Base-by-base conservation (phyloP, 2,329 filamentous ascomycete species). In the Fusarium tricinctum region DNA sequence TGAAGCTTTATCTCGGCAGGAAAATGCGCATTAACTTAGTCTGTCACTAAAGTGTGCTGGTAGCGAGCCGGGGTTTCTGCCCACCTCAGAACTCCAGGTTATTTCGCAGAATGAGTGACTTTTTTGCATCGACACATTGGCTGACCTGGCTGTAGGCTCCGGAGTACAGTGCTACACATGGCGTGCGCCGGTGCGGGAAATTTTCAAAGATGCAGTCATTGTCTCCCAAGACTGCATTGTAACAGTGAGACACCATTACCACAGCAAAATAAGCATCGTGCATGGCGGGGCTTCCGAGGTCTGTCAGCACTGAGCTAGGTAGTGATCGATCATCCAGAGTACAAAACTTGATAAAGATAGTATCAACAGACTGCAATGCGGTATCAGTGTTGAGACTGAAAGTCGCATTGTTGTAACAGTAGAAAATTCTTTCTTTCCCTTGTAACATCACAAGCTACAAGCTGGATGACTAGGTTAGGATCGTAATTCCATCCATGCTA, bases 301-400 rank as follows among this genome's bases (percentile, higher is more conserved):
- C 19, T 55, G 40, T 47, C 26, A 30, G 28, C 28, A 12, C 28
- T 28, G 28, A 28, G 28, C 28, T 30, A 44, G 23, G 23, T 8
- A 23, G 35, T 42, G 19, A 47, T 58, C 46, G 19, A 43, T 58
- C 46, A 43, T 53, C 50, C 47, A 32, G 52, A 45, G 55, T 42
- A 51, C 50, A 60, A 33, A 10, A 58, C 15, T 43, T 35, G 52
- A 67, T 54, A 60, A 68, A 68, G 54, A 70, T 69, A 66, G 63
- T 30, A 56, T 60, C 50, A 53, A 44, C 38, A 43, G 23, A 20
- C n/a, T 30, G n/a, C 26, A 40, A 46, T 57, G 22, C 19, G 28
- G 61, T n/a, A 12, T 19, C 17, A n/a, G 8, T 10, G 35, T 38
- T n/a, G 35, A 38, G n/a, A 17, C 17, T 10, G 5, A n/a, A n/a